Percentiles rank a stretch among this genome's conserved stretches.
These are phyloP conservation scores for Pulveroboletus sp. DNA, from an alignment of 1,284 basidiomycete species.

Conservation along the genomic window DNA sequence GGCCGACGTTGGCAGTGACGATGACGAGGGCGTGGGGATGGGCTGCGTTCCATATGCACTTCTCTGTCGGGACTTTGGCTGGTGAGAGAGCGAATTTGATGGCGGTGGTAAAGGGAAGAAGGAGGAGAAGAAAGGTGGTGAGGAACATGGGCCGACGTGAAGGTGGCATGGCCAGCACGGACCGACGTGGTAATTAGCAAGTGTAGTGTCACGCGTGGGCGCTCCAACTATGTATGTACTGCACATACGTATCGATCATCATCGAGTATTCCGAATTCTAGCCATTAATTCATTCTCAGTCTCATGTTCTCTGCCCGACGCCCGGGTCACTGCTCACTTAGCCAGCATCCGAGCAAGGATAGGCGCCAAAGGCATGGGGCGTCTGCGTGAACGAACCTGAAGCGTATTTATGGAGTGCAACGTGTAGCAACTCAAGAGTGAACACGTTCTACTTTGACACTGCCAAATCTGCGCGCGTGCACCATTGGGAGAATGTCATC, in stretches of 20 bases:
- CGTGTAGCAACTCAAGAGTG: too few relatives aligned
- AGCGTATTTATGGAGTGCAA: not conserved
- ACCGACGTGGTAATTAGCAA: constrained; percentile 4
- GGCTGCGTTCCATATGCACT: constrained; percentile 95
- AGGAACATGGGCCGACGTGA: constrained; percentile 7
- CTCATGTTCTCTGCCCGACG: too few relatives aligned
- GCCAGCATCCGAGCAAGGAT: not conserved
- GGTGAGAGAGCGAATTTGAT: constrained; percentile 85
- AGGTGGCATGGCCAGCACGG: not conserved
- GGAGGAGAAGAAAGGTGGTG: constrained; percentile 35
- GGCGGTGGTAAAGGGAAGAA: constrained; percentile 47
- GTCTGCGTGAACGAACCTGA: not conserved
- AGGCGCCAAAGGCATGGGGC: not conserved
- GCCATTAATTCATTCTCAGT: too few relatives aligned
- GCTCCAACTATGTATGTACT: too few relatives aligned
- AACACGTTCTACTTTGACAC: too few relatives aligned
- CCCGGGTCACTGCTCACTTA: too few relatives aligned
- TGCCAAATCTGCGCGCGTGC: too few relatives aligned
- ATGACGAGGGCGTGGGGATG: constrained; percentile 86
- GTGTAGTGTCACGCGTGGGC: not conserved
- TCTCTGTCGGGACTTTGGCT: constrained; percentile 66
- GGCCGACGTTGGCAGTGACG: constrained; percentile 88
- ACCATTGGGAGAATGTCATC: too few relatives aligned
- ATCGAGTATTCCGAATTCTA: too few relatives aligned
- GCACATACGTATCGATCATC: too few relatives aligned